A percentile compares a stretch with the other conserved stretches of the same genome.
Evolutionary conservation across 495 filamentous ascomycete species (phyloP).

Genomic region (Podospora sp.): DNA sequence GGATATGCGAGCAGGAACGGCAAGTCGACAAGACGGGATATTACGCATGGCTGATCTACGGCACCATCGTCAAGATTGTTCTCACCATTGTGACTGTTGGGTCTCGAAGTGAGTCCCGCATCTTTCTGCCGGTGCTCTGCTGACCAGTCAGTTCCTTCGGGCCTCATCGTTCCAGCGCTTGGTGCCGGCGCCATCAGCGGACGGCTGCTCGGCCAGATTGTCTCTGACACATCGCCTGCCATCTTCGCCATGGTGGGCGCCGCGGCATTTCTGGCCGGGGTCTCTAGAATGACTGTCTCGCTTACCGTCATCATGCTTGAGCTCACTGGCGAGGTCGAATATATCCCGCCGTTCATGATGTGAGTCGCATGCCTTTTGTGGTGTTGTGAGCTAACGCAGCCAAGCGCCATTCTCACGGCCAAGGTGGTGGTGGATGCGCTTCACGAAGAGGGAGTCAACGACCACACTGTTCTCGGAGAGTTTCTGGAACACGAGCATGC

Average conservation of each 20-base stretch:
- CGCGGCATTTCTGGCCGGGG: constrained; percentile 60
- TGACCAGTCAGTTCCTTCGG: constrained; percentile 50
- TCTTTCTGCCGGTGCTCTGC: background rate
- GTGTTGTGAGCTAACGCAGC: background rate
- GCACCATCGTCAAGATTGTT: constrained; percentile 54
- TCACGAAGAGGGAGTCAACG: constrained; percentile 57
- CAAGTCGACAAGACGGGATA: constrained; percentile 39
- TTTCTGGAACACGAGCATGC: constrained; percentile 39
- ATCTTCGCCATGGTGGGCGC: constrained; percentile 66
- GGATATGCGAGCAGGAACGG: constrained; percentile 54
- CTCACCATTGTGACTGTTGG: constrained; percentile 61
- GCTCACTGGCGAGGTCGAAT: constrained; percentile 49
- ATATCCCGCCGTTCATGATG: constrained; percentile 62
- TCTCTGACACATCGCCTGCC: constrained; percentile 45
- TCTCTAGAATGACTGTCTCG: constrained; percentile 62
- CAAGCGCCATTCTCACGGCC: constrained; percentile 54
- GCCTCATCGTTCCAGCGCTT: constrained; percentile 62
- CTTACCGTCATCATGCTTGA: constrained; percentile 66
- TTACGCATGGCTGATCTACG: constrained; percentile 55
- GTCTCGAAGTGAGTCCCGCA: constrained; percentile 38
- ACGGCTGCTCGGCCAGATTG: constrained; percentile 54
- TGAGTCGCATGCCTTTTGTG: background rate
- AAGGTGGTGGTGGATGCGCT: constrained; percentile 61
- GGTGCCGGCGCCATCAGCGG: constrained; percentile 61
- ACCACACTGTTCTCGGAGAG: constrained; percentile 39